Base-by-base conservation (phyloP, 1,139 yeast species). In the Maudiozyma humilis region DNA sequence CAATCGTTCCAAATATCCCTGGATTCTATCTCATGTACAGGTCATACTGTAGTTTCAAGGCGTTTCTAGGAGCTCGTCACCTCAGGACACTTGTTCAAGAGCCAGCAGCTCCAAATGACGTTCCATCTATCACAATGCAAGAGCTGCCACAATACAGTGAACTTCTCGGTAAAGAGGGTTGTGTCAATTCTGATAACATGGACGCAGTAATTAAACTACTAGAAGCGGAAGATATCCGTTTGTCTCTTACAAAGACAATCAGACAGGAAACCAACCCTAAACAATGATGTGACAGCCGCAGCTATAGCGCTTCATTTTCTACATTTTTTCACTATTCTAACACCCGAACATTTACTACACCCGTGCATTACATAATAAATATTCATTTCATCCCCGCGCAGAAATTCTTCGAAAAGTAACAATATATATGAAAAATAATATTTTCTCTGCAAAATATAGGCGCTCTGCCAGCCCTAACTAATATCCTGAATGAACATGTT, bases 1-100 rank as follows among this genome's bases (percentile, higher is more conserved):
- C 98, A 0, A 71, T 89, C n/a, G 62, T 89, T 1, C 98, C 98
- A 16, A 91, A 91, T 54, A 76, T 91, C n/a, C 98, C 98, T 0
- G 96, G 96, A 0, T 82, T 91, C 55, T 91, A 88, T 59, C 64
- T 89, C 38, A 71, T 84, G 4, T 91, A 83, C 63, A 72, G 98
- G 51, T 72, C 84, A 16, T 91, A 87, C 66, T 86, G 96, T 57
- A 86, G 89, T 61, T 71, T 79, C 57, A 85, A 83, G 57, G 96
- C 96, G 1, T 69, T 76, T 47, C 63, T 76, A 44, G 96, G 96
- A 0, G 85, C 87, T 7, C 69, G 72, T 51, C 94, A 86, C 57
- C 65, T 87, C 52, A 52, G 35, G 41, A 49, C 34, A 51, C 55
- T 53, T 25, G 2, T 63, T 5, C 19, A 46, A 6, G 44, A 40